Base-by-base conservation (phyloP, 257 asterid species). In the Solanum sitiens region DNA sequence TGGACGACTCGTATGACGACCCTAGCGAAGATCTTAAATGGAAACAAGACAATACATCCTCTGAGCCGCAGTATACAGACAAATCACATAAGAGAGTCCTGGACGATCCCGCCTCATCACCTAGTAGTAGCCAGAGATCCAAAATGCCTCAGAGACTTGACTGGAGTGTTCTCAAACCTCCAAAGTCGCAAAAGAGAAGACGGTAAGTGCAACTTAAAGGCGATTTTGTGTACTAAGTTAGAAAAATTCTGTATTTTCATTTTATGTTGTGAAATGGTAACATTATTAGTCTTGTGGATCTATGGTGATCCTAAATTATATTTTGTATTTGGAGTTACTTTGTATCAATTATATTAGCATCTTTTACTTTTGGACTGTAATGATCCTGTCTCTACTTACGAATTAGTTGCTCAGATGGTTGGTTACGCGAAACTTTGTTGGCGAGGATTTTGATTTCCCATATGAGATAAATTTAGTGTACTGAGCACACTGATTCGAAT, bases 81-180 rank as follows among this genome's bases (percentile, higher is more conserved):
- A 95, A 93, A 87, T 83, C 90, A 11, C 86, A 53, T 87, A 92
- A 93, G 86, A 89, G 68, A 47, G 56, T 56, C 70, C 88, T 89
- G 88, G 90, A 88, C 15, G 83, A 68, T 84, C 88, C 87, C 73
- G 88, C 86, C 20, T 87, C 93, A 25, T 91, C 94, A 79, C 86
- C 90, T 27, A 89, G 90, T 73, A 90, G 89, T 87, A 90, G 89
- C 63, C 87, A 65, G 76, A 86, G 89, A 25, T 93, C 94, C 83
- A 92, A 90, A 80, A 95, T 92, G 86, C 91, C 84, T 77, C 90
- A 89, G 1, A 95, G 93, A 90, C 92, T 93, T 80, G 98, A 95
- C 82, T 96, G 98, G 98, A 93, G 85, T 85, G 96, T 96, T 89
- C 98, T 94, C 75, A 94, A 93, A 75, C 98, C 98, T 77, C 95